Base-by-base conservation (phyloP, 2,329 filamentous ascomycete genomes). In the Hirsutella minnesotensis region DNA sequence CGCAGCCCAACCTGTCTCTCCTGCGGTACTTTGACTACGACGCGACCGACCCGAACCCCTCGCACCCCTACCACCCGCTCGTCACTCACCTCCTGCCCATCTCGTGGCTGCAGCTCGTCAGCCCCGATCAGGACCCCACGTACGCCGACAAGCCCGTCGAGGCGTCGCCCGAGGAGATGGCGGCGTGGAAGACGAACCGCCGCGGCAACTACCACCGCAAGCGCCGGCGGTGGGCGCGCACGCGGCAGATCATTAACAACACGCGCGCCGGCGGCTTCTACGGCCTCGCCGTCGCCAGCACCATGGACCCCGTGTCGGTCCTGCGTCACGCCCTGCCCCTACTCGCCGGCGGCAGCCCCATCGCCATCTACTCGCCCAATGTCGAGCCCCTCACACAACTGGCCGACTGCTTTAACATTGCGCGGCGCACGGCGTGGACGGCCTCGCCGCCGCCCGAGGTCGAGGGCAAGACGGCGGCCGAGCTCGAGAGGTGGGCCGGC, bases 21-120 rank as follows among this genome's bases (percentile, higher is more conserved):
- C 74, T 98, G 18, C 86, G 86, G 58, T 94, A 95, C 69, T 96
- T 94, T 65, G 79, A 79, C 60, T 96, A 81, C 65, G 87, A 94
- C 62, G 68, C 73, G 51, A 74, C 75, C 45, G 78, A 77, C 47
- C 78, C 81, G 36, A 73, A 72, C 49, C 74, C 63, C 10, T 70
- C 53, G 38, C 60, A 70, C 42, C 69, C 74, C 13, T 69, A 78
- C 20, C 92, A 96, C 57, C 90, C 92, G 1, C 77, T 98, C 10
- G 75, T 83, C 60, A 81, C 76, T 15, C 82, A 92, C 57, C 77
- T 98, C 41, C 82, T 90, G 54, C 78, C 83, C 5, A 69, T 96
- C 24, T 90, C 86, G 22, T 98, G 90, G 89, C 75, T 98, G 2
- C 90, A 96, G 62, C 77, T 98, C 5, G 67, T 95, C 15, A 73